Conservation (phyloP, 805 yeast species). For the Saccharomyces kudriavzevii region DNA sequence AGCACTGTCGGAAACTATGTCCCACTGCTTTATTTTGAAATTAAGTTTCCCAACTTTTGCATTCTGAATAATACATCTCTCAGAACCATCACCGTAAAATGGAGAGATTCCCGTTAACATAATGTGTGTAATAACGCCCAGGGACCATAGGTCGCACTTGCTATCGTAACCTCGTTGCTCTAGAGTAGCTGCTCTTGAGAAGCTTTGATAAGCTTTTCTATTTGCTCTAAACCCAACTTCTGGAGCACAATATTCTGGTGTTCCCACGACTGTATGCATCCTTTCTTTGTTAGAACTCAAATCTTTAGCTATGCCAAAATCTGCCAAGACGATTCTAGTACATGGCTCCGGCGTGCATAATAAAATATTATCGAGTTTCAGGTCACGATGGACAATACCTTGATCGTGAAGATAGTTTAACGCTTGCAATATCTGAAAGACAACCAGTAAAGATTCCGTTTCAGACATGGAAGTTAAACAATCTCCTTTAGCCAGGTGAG, state of each 20-base stretch:
- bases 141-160: constrained; percentile 64
- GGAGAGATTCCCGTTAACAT: constrained; percentile 59
- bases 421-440: constrained; percentile 51
- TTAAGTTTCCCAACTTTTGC: constrained; percentile 37
- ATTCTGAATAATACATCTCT: constrained; percentile 34
- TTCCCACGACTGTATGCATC: constrained; percentile 48
- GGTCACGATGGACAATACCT: constrained; percentile 57
- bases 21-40: constrained; percentile 38
- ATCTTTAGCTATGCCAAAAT: constrained; percentile 53
- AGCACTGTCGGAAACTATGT: constrained; percentile 33
- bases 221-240: constrained; percentile 46
- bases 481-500: constrained; percentile 41
- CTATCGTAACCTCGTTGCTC: constrained; percentile 39
- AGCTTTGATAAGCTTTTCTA: constrained; percentile 21
- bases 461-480: constrained; percentile 40
- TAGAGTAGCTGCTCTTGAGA: constrained; percentile 21
- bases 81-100: constrained; percentile 43
- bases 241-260: constrained; percentile 68
- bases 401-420: constrained; percentile 45
- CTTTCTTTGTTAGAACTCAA: constrained; percentile 24
- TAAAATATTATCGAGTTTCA: constrained; percentile 58
- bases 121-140: constrained; percentile 54
- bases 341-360: constrained; percentile 45
- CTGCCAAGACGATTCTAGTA: constrained; percentile 52
- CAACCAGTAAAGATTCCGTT: constrained; percentile 44